Evolutionary conservation across 306 rosid species (phyloP).

Genomic region (Abrus precatorius): DNA sequence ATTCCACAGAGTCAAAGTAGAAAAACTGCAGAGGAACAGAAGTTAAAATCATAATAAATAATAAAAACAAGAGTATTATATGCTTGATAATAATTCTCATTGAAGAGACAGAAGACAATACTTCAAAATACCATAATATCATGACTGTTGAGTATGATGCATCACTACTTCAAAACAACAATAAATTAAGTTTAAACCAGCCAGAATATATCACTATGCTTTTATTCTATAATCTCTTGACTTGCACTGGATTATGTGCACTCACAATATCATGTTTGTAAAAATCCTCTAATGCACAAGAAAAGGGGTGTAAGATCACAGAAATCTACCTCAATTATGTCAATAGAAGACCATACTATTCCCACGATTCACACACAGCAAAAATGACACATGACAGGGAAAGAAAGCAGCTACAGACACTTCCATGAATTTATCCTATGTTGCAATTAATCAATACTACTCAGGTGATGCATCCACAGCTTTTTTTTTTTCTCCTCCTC

Average conservation of each 20-base stretch:
- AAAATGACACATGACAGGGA: no score
- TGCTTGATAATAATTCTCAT: not conserved
- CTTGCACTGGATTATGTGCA: not conserved
- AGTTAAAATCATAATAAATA: constrained; percentile 40
- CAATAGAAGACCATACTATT: no score
- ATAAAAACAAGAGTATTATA: not conserved
- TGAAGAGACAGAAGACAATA: no score
- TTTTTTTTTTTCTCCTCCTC: no score
- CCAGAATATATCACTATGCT: not conserved
- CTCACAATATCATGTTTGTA: not conserved
- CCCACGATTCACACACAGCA: no score
- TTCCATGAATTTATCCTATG: no score
- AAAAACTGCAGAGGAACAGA: constrained; percentile 66
- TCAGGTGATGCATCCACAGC: no score
- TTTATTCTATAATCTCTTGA: not conserved
- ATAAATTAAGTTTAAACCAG: not conserved
- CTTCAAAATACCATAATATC: not conserved
- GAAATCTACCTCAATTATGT: not conserved
- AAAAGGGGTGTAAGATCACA: not conserved
- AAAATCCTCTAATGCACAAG: not conserved
- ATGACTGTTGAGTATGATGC: not conserved
- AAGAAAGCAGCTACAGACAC: no score
- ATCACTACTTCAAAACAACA: not conserved
- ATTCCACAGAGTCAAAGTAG: constrained; percentile 91
- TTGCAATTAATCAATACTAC: no score